These are phyloP conservation scores for Leccinum broughii DNA, from an alignment of 768 basidiomycete genomes.

Conservation along the genomic window DNA sequence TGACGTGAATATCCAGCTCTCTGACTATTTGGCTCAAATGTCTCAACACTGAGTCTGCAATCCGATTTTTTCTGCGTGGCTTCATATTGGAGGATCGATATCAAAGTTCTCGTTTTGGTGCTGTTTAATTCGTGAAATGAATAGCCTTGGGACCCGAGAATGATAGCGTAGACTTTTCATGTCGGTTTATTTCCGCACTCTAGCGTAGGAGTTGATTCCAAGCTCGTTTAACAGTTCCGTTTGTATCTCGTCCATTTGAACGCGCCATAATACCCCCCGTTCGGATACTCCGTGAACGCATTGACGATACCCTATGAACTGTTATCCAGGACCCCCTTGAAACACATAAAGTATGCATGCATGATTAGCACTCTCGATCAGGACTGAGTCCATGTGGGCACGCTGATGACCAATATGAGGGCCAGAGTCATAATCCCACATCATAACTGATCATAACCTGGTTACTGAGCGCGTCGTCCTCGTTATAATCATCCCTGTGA, in stretches of 20 bases:
- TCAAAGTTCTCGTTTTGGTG: conserved; percentile 6
- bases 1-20: conserved; percentile 41
- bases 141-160: conserved; percentile 1
- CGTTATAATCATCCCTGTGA: background rate
- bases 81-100: conserved; percentile 3
- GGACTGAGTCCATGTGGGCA: background rate
- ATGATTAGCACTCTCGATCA: background rate
- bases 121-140: conserved; percentile 18
- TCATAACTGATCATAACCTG: background rate
- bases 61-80: background rate
- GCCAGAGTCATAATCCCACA: background rate
- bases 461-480: background rate
- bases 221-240: background rate
- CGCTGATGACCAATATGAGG: background rate
- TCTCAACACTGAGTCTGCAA: conserved; percentile 40
- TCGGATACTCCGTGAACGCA: background rate
- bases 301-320: background rate
- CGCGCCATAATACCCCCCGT: background rate
- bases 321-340: background rate
- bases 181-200: background rate
- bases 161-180: conserved; percentile 9
- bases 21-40: conserved; percentile 72
- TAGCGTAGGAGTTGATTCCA: background rate
- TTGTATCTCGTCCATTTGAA: background rate
- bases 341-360: background rate